Conservation (phyloP, 2,329 filamentous ascomycete genomes). For the Zelopaecilomyces penicillatus region DNA sequence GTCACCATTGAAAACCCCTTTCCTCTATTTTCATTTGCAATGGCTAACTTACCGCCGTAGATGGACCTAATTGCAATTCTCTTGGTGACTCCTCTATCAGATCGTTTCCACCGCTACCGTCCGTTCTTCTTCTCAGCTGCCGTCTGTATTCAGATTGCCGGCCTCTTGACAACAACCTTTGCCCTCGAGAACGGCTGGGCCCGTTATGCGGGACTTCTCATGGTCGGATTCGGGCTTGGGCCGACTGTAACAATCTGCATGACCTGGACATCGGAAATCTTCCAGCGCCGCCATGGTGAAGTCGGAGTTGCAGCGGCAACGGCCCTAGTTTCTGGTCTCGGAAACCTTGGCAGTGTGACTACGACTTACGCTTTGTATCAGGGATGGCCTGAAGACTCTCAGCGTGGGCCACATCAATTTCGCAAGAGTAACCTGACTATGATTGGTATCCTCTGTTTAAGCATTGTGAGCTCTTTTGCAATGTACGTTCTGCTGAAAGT, state of each 20-base stretch:
- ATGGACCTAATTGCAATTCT: constrained; percentile 86
- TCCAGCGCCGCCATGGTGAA: constrained; percentile 81
- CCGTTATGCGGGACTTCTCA: constrained; percentile 77
- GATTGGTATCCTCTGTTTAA: constrained; percentile 74
- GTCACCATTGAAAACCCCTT: constrained; percentile 21
- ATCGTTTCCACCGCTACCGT: constrained; percentile 74
- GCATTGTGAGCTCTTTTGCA: constrained; percentile 61
- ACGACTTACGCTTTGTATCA: constrained; percentile 87
- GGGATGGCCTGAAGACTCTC: constrained; percentile 72
- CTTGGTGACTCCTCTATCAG: constrained; percentile 74
- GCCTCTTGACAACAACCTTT: constrained; percentile 72
- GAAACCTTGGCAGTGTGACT: constrained; percentile 76
- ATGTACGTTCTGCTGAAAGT: constrained; percentile 61
- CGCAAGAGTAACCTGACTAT: constrained; percentile 79
- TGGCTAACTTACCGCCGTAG: constrained; percentile 28
- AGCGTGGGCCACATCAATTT: constrained; percentile 61
- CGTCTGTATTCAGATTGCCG: constrained; percentile 70
- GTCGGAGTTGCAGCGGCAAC: constrained; percentile 82
- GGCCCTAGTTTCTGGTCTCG: constrained; percentile 77
- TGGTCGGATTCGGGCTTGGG: constrained; percentile 84
- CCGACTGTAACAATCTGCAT: constrained; percentile 90
- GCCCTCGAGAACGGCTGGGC: constrained; percentile 65
- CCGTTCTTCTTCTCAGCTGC: constrained; percentile 74
- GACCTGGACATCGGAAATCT: constrained; percentile 88
- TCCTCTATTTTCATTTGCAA: background rate